Evolutionary conservation across 257 asterid species (phyloP).

Genomic region (Nicotiana obtusifolia): DNA sequence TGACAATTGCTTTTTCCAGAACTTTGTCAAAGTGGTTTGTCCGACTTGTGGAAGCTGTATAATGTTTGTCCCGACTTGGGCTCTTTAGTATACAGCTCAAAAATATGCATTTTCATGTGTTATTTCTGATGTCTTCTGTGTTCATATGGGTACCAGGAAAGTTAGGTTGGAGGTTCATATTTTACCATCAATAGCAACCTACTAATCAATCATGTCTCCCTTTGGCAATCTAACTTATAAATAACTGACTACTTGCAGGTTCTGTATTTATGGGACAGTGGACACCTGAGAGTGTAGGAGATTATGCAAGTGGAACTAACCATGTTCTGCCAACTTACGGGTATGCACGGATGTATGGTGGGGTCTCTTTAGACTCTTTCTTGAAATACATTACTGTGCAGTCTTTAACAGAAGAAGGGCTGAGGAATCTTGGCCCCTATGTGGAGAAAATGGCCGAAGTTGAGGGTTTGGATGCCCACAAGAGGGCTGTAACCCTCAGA

Average conservation of each 20-base stretch:
- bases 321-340: slow-evolving; percentile 98
- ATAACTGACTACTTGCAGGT: slow-evolving; percentile 36
- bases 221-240: neutral
- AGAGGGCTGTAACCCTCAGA: slow-evolving; percentile 88
- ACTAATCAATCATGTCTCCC: neutral
- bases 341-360: slow-evolving; percentile 88
- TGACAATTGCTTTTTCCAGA: neutral
- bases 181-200: neutral
- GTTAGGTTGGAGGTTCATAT: neutral
- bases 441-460: slow-evolving; percentile 92
- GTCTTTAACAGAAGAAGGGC: slow-evolving; percentile 83
- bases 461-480: slow-evolving; percentile 97
- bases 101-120: neutral
- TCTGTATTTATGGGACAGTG: slow-evolving; percentile 84
- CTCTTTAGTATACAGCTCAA: neutral
- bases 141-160: neutral
- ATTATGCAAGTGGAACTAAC: slow-evolving; percentile 92
- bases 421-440: slow-evolving; percentile 78
- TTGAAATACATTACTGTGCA: slow-evolving; percentile 83
- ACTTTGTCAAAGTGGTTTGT: neutral
- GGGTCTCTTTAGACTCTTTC: slow-evolving; percentile 86
- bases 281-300: slow-evolving; percentile 97
- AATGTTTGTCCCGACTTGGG: neutral
- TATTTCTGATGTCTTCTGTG: neutral
- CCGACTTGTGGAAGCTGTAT: neutral